These are phyloP conservation scores for Astraeus odoratus DNA, from an alignment of 768 basidiomycete genomes.

Conservation along the genomic window DNA sequence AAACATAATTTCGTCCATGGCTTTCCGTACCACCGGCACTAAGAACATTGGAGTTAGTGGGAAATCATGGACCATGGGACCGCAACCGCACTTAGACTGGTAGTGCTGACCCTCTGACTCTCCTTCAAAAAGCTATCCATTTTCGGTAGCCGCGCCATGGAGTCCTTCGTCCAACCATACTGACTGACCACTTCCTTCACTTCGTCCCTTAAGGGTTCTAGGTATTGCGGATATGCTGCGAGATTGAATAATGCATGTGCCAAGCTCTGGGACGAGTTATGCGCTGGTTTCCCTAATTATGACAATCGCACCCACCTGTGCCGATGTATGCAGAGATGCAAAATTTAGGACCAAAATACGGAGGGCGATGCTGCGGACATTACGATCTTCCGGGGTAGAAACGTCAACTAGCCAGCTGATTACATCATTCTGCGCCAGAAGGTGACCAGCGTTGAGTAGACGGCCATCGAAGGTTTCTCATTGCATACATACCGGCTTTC, in stretches of 20 bases:
- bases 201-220: conserved; percentile 36
- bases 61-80: not conserved
- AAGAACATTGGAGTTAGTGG: conserved; percentile 4
- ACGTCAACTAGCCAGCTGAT: conserved; percentile 36
- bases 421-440: conserved; percentile 29
- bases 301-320: conserved; percentile 20
- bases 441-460: conserved; percentile 2
- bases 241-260: conserved; percentile 35
- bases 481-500: conserved; percentile 27
- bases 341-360: conserved; percentile 34
- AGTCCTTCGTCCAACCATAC: conserved; percentile 29
- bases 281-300: not conserved
- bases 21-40: conserved; percentile 29
- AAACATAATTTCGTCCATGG: conserved; percentile 27
- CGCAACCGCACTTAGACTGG: conserved; percentile 25
- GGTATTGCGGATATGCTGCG: conserved; percentile 33
- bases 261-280: conserved; percentile 21
- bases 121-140: conserved; percentile 41
- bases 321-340: conserved; percentile 29
- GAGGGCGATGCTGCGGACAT: conserved; percentile 22
- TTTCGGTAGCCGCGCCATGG: conserved; percentile 29
- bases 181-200: conserved; percentile 23
- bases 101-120: conserved; percentile 29
- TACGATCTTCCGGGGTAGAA: conserved; percentile 21
- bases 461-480: not conserved